Conservation (phyloP, 345 rosid species). For the Salix exigua region DNA sequence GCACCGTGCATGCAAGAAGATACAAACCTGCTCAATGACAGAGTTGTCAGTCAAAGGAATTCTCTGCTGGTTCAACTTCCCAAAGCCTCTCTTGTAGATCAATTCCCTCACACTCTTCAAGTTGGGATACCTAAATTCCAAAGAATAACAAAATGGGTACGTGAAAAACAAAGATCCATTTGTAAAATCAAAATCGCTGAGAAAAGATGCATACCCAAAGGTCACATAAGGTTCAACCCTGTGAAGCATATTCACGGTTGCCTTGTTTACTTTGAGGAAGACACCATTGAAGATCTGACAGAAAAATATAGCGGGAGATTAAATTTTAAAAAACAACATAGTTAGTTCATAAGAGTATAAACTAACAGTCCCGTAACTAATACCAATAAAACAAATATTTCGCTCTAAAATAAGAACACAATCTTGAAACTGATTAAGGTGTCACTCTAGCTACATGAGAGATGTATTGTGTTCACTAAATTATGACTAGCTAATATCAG, state of each 20-base stretch:
- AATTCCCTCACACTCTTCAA: slow-evolving; percentile 84
- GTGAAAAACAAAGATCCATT: not conserved
- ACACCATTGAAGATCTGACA: slow-evolving; percentile 91
- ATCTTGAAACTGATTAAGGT: not conserved
- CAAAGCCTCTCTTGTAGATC: slow-evolving; percentile 86
- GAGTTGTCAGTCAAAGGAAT: slow-evolving; percentile 75
- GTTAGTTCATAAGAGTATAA: not conserved
- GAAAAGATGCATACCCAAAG: slow-evolving; percentile 49
- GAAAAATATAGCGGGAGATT: too few relatives aligned
- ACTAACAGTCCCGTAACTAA: not conserved
- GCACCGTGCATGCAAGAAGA: not conserved
- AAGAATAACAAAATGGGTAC: not conserved
- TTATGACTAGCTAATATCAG: not conserved
- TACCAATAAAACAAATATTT: not conserved
- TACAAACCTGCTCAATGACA: slow-evolving; percentile 63
- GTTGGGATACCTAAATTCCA: slow-evolving; percentile 65
- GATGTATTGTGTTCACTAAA: not conserved
- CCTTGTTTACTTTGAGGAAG: slow-evolving; percentile 84
- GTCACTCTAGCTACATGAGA: not conserved
- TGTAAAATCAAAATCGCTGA: not conserved
- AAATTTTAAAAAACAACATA: not conserved
- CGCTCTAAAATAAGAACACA: not conserved
- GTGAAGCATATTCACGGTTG: slow-evolving; percentile 88
- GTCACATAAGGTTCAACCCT: slow-evolving; percentile 95
- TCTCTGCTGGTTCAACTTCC: slow-evolving; percentile 78